Evolutionary conservation across 176 grass and related monocot genomes (phyloP).

Genomic region (Oryza punctata): DNA sequence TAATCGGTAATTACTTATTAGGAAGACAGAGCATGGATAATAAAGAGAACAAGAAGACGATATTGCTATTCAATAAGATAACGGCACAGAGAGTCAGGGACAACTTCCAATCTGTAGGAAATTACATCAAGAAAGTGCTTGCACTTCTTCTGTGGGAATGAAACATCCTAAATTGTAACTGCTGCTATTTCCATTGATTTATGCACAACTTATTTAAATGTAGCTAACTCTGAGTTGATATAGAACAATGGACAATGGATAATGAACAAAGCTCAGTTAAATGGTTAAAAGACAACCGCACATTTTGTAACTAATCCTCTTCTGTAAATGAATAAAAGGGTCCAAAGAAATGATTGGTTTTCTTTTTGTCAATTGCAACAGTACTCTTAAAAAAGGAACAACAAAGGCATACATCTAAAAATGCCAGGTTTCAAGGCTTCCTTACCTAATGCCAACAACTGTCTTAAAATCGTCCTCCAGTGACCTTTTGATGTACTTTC

Average conservation of each 20-base stretch:
- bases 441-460: constrained; percentile 87
- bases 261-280: neutral
- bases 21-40: constrained; percentile 18
- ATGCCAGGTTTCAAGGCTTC: neutral
- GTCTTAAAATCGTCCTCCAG: constrained; percentile 94
- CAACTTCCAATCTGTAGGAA: neutral
- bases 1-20: constrained; percentile 10
- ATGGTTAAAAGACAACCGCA: neutral
- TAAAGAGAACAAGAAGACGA: neutral
- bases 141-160: neutral
- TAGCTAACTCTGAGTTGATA: neutral
- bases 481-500: constrained; percentile 80
- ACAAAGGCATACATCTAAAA: neutral
- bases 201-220: neutral
- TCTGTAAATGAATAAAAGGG: neutral
- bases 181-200: neutral
- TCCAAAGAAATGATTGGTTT: neutral
- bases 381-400: no score
- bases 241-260: neutral
- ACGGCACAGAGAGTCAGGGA: neutral
- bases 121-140: neutral
- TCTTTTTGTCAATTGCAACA: neutral
- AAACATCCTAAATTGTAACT: neutral
- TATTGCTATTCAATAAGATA: neutral
- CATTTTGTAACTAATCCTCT: neutral